Base-by-base conservation (phyloP, 306 rosid genomes). In the Cicer yamashitae region DNA sequence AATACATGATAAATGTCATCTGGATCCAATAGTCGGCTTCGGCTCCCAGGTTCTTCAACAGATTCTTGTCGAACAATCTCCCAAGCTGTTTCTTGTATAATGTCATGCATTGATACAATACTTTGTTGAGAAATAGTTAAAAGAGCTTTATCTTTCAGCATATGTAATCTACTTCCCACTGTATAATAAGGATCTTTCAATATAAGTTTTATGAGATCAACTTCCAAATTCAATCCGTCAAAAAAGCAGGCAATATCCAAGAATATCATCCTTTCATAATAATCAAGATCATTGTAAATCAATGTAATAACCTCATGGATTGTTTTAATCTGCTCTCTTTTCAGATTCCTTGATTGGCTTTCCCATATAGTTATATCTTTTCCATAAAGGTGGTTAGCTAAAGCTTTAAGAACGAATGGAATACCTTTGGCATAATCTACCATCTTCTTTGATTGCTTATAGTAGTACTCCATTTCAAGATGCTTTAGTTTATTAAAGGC, bases 331-430 rank as follows among this genome's bases (percentile, higher is more conserved):
- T 5, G 70, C 9, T 44, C 14, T 20, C 10, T 71, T n/a, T 14
- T 11, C 0, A 70, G 64, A 1, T 8, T 64, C 13, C 45, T 8
- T 0, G 65, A 3, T 47, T 45, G 25, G 4, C 58, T 76, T 57
- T 82, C 34, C 82, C 82, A 82, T 10, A n/a, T 63, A 22, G 41
- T 1, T 8, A 1, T 40, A 0, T 8, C 41, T 56, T 71, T 71
- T 4, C 45, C 58, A 3, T 0, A 1, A 30, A 70, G 46, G 10
- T 20, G 34, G 1, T 9, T 18, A 71, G 60, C 76, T 17, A 47
- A 47, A 65, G 57, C 34, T 67, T 56, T 50, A 13, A 82, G 20
- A 67, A 56, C 75, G 5, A 82, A 3, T 18, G 79, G 79, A 64
- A 39, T 20, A 1, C 73, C 71, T 17, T 63, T 38, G 1, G 71